phyloP scores from a whole-genome alignment of 345 rosid genomes.

The Geranium brycei region DNA sequence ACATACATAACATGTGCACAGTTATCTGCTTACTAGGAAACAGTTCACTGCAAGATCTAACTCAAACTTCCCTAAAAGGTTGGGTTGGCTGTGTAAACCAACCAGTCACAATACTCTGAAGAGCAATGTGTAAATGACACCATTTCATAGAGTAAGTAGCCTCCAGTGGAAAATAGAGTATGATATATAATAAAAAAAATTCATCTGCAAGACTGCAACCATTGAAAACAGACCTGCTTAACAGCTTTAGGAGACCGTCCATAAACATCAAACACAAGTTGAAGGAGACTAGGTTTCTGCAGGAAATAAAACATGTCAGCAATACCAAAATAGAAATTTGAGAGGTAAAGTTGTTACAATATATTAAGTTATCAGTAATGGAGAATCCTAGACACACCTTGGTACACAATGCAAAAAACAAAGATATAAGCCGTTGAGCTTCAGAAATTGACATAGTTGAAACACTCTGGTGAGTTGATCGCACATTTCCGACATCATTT shows the following conservation, averaged over 20 bases:
- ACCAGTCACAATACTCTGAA: too few relatives aligned
- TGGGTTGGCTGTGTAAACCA: too few relatives aligned
- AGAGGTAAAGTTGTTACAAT: neutral
- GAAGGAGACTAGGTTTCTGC: constrained; percentile 84
- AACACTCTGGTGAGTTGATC: constrained; percentile 23
- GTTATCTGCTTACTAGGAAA: too few relatives aligned
- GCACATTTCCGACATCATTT: constrained; percentile 33
- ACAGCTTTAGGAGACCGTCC: constrained; percentile 66
- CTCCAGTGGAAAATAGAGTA: too few relatives aligned
- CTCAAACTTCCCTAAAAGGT: too few relatives aligned
- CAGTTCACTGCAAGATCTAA: too few relatives aligned
- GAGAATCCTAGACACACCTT: constrained; percentile 39
- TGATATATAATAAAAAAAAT: too few relatives aligned
- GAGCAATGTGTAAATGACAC: too few relatives aligned
- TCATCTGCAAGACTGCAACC: neutral
- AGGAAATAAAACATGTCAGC: constrained; percentile 18
- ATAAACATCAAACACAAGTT: constrained; percentile 61
- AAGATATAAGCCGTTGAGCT: constrained; percentile 75
- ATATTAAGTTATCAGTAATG: neutral
- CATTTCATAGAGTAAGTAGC: too few relatives aligned
- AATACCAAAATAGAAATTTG: neutral
- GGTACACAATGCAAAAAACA: constrained; percentile 85
- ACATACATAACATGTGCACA: too few relatives aligned
- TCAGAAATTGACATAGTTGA: constrained; percentile 53
- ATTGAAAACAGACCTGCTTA: constrained; percentile 48